These are phyloP conservation scores for Alternaria hordeiaustralica DNA, from an alignment of 2,329 filamentous ascomycete genomes.

Conservation along the genomic window DNA sequence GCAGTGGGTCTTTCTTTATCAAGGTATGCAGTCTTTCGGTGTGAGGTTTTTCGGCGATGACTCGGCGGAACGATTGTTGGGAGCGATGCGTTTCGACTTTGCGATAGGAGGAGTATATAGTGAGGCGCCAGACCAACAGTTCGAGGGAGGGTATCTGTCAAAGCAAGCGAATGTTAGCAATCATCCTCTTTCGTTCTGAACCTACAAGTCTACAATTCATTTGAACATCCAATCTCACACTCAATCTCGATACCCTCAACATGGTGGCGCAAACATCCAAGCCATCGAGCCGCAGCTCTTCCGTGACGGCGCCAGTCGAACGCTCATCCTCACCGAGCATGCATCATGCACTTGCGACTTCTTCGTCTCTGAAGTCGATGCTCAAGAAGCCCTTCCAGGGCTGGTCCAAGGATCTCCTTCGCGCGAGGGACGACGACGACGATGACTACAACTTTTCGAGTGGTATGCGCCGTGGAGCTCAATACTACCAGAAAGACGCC, in stretches of 20 bases:
- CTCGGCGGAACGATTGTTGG: constrained; percentile 12
- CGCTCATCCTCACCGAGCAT: constrained; percentile 2
- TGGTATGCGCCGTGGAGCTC: constrained; percentile 25
- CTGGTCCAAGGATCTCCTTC: constrained; percentile 42
- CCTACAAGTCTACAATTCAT: background rate
- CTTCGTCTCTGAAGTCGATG: constrained; percentile 22
- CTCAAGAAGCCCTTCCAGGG: constrained; percentile 46
- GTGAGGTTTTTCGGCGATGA: constrained; percentile 16
- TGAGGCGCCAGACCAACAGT: background rate
- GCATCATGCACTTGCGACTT: constrained; percentile 6
- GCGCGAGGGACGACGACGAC: constrained; percentile 40
- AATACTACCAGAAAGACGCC: constrained; percentile 10
- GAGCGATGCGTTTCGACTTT: background rate
- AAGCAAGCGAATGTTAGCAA: background rate
- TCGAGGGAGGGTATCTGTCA: background rate
- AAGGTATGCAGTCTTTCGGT: background rate
- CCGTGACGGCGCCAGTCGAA: constrained; percentile 1
- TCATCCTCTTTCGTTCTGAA: background rate
- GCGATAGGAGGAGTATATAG: background rate
- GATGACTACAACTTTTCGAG: constrained; percentile 48
- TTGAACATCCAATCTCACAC: background rate
- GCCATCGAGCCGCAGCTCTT: constrained; percentile 9
- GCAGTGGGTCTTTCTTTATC: background rate
- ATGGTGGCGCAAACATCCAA: constrained; percentile 13
- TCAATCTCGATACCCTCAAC: background rate